Base-by-base conservation (phyloP, 2,329 filamentous ascomycete genomes). In the Alternaria conjuncta region DNA sequence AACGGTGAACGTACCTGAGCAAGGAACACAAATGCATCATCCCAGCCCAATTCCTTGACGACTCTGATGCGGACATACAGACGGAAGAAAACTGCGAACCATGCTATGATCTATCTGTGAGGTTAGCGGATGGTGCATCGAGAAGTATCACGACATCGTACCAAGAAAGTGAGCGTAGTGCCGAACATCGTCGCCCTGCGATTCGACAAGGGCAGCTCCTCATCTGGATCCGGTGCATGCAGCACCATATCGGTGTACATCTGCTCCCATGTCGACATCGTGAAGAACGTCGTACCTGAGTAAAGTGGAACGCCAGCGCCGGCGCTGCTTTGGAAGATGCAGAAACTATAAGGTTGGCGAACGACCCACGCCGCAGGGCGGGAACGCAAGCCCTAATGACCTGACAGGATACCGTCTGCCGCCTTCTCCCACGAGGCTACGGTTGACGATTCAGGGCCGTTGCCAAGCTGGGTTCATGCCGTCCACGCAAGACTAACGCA, bases 21-120 rank as follows among this genome's bases (percentile, higher is more conserved):
- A 23, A 79, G 13, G 3, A 75, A 21, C 2, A 80, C 73, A 13
- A 78, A 74, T 4, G 71, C 57, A 60, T 80, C 78, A 57, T 80
- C 78, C 72, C 74, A 79, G n/a, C 78, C 76, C 5, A 75, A 67
- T 55, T 79, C 72, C n/a, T 68, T 71, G 20, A 79, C 63, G 5
- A 78, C 46, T 13, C 56, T 66, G 21, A 77, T 51, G 4, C 76
- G 71, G 12, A 75, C 73, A 64, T 68, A 78, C 2, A 78, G 55
- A 47, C 76, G 75, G 30, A 77, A 64, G 6, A 62, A 7, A 7
- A 79, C 72, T 5, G 75, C 75, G 3, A 71, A 28, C 71, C 73
- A 77, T 20, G 72, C 69, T 12, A 77, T 7, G 15, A 72, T 45
- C 75, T 78, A 44, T 25, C 12, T 15, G 18, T 12, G 46, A 26